Percentiles rank a stretch among this genome's conserved stretches.
These are phyloP conservation scores for Trypanosoma rangeli DNA, from an alignment of 208 protist genomes.

Conservation along the genomic window DNA sequence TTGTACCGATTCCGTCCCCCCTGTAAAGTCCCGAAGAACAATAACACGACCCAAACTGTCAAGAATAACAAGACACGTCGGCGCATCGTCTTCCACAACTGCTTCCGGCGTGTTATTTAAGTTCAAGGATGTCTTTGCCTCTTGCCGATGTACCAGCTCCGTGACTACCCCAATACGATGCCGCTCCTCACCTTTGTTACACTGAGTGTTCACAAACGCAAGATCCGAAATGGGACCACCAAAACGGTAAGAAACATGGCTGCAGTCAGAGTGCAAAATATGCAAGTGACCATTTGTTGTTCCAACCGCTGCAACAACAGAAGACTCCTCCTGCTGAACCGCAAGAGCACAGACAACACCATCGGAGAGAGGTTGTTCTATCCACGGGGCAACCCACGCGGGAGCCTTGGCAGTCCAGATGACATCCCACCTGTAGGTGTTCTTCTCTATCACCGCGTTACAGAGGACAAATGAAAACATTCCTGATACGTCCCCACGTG, in stretches of 20 bases:
- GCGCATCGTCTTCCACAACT: neutral
- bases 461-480: constrained; percentile 27
- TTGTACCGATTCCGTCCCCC: constrained; percentile 30
- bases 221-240: constrained; percentile 73
- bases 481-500: constrained; percentile 17
- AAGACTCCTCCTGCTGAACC: constrained; percentile 33
- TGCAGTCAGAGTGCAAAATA: constrained; percentile 32
- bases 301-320: constrained; percentile 51
- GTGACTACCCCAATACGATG: constrained; percentile 36
- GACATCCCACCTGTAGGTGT: neutral
- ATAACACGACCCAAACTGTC: constrained; percentile 67
- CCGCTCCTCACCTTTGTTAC: constrained; percentile 2
- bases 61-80: constrained; percentile 53
- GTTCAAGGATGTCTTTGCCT: neutral
- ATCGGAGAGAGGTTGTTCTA: constrained; percentile 28
- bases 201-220: constrained; percentile 48
- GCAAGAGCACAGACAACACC: constrained; percentile 56
- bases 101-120: neutral
- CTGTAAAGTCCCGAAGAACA: constrained; percentile 52
- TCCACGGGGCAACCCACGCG: constrained; percentile 42
- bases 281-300: constrained; percentile 61
- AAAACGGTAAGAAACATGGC: constrained; percentile 40
- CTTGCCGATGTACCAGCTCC: constrained; percentile 31
- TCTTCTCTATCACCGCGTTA: neutral
- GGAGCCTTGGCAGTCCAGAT: neutral